A percentile compares a stretch with the other conserved stretches of the same genome.
These are phyloP conservation scores for Sporothrix pallida DNA, from an alignment of 2,329 filamentous ascomycete genomes.

Conservation along the genomic window DNA sequence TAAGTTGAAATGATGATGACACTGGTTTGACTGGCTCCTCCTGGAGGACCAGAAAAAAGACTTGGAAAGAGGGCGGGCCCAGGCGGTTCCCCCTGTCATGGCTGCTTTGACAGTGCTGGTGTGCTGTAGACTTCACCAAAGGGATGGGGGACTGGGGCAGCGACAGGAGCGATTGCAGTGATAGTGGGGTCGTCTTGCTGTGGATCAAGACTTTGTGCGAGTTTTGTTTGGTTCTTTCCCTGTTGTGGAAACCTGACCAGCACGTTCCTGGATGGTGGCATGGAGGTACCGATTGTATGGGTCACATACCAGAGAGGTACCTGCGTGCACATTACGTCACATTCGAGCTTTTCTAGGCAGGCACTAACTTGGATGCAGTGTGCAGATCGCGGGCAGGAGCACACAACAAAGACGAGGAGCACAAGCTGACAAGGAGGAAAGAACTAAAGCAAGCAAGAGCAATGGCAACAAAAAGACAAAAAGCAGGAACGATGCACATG, in stretches of 20 bases:
- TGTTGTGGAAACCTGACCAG: slow-evolving; percentile 15
- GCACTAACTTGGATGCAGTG: neutral
- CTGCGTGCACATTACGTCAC: slow-evolving; percentile 28
- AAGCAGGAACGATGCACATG: neutral
- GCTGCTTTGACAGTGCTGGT: neutral
- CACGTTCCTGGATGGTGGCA: neutral
- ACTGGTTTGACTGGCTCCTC: slow-evolving; percentile 3
- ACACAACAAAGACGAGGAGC: neutral
- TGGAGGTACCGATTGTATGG: slow-evolving; percentile 14
- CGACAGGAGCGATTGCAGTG: neutral
- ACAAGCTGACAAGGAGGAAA: neutral
- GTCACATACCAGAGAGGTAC: neutral
- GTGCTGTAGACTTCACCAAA: neutral
- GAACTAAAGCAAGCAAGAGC: neutral
- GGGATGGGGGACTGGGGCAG: neutral
- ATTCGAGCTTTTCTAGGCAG: slow-evolving; percentile 13
- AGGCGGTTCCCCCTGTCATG: neutral
- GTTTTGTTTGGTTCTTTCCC: neutral
- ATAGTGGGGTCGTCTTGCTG: slow-evolving; percentile 8
- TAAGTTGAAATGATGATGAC: slow-evolving; percentile 3
- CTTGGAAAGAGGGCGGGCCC: slow-evolving; percentile 15
- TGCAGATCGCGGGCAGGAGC: slow-evolving; percentile 26
- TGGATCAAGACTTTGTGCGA: neutral
- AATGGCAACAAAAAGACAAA: neutral
- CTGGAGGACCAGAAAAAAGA: neutral